Percentiles rank a stretch among this genome's conserved stretches.
Conservation (phyloP, 2,329 filamentous ascomycete species). For the Seiridium unicorne region DNA sequence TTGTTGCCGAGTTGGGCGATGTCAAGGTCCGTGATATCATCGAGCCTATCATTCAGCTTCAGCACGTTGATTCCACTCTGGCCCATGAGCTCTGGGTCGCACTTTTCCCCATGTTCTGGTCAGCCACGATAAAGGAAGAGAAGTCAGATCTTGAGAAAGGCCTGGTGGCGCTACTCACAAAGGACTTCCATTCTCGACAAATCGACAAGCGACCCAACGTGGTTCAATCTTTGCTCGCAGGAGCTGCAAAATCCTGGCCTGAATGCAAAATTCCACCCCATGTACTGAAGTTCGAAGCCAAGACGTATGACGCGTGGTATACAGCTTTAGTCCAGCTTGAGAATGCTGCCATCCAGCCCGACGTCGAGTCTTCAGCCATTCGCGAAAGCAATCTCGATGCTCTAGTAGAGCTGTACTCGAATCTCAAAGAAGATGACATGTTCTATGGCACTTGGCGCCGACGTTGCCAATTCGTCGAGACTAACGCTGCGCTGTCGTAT, state of each 20-base stretch:
- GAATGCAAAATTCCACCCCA: conserved; percentile 92
- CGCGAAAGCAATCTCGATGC: conserved; percentile 95
- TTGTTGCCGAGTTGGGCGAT: conserved; percentile 79
- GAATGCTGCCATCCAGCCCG: conserved; percentile 79
- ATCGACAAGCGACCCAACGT: conserved; percentile 95
- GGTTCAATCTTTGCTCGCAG: conserved; percentile 86
- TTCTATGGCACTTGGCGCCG: conserved; percentile 98
- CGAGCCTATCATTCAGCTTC: conserved; percentile 86
- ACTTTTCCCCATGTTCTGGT: conserved; percentile 93
- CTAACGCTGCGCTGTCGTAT: conserved; percentile 93
- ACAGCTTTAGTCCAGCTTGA: conserved; percentile 89
- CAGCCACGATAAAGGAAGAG: conserved; percentile 82
- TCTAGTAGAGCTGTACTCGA: conserved; percentile 87
- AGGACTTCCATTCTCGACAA: conserved; percentile 92
- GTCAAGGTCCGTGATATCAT: conserved; percentile 86
- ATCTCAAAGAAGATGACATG: conserved; percentile 89
- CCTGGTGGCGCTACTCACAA: conserved; percentile 85
- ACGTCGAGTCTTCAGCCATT: conserved; percentile 79
- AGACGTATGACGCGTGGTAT: conserved; percentile 96
- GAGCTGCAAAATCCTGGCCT: conserved; percentile 79
- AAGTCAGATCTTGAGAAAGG: conserved; percentile 87
- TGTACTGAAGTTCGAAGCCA: conserved; percentile 91
- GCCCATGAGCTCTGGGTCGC: conserved; percentile 89
- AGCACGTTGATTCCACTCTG: conserved; percentile 80
- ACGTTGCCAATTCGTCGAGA: conserved; percentile 94